A percentile compares a stretch with the other conserved stretches of the same genome.
phyloP scores from a whole-genome alignment of 1,139 yeast species.

The Protomyces pachydermus region DNA sequence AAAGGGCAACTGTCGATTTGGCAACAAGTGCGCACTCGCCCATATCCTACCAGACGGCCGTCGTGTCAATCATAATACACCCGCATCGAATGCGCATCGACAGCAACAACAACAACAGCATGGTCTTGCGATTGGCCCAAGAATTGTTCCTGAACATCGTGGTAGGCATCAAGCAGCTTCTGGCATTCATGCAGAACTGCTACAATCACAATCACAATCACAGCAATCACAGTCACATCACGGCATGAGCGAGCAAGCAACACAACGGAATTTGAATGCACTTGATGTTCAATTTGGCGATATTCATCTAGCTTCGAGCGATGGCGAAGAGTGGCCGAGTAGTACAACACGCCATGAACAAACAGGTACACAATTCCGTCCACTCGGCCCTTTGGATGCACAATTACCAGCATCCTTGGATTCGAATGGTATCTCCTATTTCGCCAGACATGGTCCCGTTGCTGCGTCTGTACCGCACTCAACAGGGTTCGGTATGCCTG shows the following conservation, averaged over 20 bases:
- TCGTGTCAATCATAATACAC: constrained; percentile 43
- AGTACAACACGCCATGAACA: background rate
- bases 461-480: constrained; percentile 34
- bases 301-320: background rate
- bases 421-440: constrained; percentile 32
- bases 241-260: too few species aligned
- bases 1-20: constrained; percentile 29
- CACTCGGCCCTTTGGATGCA: constrained; percentile 32
- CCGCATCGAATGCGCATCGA: background rate
- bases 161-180: background rate
- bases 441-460: constrained; percentile 34
- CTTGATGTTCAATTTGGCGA: background rate
- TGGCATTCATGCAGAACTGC: constrained; percentile 19
- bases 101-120: background rate
- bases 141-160: constrained; percentile 23
- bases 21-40: constrained; percentile 29
- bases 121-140: constrained; percentile 6
- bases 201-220: constrained; percentile 12
- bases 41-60: constrained; percentile 74
- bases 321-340: background rate
- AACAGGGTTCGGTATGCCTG: constrained; percentile 29
- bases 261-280: background rate
- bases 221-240: background rate
- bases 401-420: constrained; percentile 34
- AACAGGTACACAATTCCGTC: background rate